A percentile compares a stretch with the other conserved stretches of the same genome.
These are phyloP conservation scores for Diplodia mutila DNA, from an alignment of 2,329 filamentous ascomycete species.

Conservation along the genomic window DNA sequence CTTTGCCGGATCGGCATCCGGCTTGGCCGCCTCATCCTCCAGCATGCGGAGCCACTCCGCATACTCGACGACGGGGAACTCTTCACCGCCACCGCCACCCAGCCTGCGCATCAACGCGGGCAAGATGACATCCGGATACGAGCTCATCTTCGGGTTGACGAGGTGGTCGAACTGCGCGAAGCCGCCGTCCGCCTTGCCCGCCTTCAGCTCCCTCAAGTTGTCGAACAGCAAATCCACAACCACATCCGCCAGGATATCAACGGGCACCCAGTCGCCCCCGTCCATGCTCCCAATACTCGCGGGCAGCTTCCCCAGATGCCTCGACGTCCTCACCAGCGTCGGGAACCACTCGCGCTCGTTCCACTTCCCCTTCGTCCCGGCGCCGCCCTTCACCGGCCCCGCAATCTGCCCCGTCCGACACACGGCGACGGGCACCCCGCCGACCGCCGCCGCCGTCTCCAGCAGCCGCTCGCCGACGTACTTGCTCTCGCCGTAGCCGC, in stretches of 20 bases:
- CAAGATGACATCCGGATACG: neutral
- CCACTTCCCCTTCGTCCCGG: conserved; percentile 33
- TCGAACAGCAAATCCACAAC: neutral
- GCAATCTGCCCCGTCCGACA: neutral
- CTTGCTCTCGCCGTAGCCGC: conserved; percentile 32
- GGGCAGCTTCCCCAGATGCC: neutral
- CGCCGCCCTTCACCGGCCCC: neutral
- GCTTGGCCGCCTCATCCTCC: conserved; percentile 31
- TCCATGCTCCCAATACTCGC: neutral
- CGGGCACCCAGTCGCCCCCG: neutral
- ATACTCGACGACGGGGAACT: neutral
- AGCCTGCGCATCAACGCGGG: neutral
- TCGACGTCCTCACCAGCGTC: neutral
- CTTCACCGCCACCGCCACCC: neutral
- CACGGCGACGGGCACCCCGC: neutral
- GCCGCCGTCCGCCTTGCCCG: neutral
- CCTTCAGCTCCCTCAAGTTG: neutral
- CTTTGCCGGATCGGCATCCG: conserved; percentile 45
- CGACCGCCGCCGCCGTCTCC: conserved; percentile 27
- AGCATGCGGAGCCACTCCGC: conserved; percentile 32
- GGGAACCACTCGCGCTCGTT: conserved; percentile 2
- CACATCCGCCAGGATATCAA: neutral
- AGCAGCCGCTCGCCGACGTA: conserved; percentile 64
- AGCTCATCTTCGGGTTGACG: neutral
- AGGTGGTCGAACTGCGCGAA: neutral